Base-by-base conservation (phyloP, 352 stramenopile species). In the Thraustotheca clavata region DNA sequence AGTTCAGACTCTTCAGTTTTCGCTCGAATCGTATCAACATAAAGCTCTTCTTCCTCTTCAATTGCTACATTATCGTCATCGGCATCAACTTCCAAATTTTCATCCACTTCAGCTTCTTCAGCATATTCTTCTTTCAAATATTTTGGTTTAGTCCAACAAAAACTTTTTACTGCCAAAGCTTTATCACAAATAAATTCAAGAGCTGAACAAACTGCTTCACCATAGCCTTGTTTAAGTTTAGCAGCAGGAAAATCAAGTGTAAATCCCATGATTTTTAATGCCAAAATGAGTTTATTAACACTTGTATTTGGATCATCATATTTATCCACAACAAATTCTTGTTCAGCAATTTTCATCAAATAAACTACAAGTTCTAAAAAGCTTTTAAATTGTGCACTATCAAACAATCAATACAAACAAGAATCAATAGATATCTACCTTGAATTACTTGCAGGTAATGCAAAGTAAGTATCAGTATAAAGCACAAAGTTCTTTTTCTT, bases 221-320 rank as follows among this genome's bases (percentile, higher is more conserved):
- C 84, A 39, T 88, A 84, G 20, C 82, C 83, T 22, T 88, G 72
- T 22, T 86, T 86, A 24, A 93, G 75, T 60, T 89, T 89, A 40
- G 80, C 85, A 12, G 80, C 77, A 0, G 84, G 81, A 54, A 89
- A 91, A 52, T 93, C 84, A 18, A 93, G 79, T 40, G 80, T 73
- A 70, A 90, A 93, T 34, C 84, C 84, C 57, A 93, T 69, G 20
- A 83, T 75, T 62, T 93, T 93, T 59, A 90, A 77, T 47, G 78
- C 76, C 16, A 93, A 69, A 52, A 93, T 90, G 50, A 93, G 79
- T 60, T 93, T 93, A 76, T 93, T 93, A 69, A 91, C 76, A 65
- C 80, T 90, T 39, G 84, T 90, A 71, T 86, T 89, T 31, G 83
- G 79, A 71, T 93, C 82, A 76, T 93, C 84, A 69, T 90, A 93